Evolutionary conservation across 768 basidiomycete species (phyloP).

Genomic region (Amanita jacksonii): DNA sequence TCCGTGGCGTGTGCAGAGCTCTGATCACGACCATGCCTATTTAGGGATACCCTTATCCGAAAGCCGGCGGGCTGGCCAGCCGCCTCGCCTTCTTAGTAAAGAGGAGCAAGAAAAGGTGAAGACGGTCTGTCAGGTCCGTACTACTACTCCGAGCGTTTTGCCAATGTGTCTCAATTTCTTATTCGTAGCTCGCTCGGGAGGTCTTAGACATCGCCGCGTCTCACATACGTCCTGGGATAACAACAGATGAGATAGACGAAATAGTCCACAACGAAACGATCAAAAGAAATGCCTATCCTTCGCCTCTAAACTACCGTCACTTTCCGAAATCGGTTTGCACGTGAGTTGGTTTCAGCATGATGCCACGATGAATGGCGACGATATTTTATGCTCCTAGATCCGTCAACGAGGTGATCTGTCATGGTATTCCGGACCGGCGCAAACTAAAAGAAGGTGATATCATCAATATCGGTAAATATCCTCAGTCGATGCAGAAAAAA

Average conservation of each 20-base stretch:
- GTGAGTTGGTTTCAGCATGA: constrained; percentile 24
- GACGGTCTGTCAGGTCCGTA: constrained; percentile 69
- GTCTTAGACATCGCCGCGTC: constrained; percentile 91
- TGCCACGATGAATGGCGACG: not conserved
- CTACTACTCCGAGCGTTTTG: not conserved
- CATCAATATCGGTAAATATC: constrained; percentile 70
- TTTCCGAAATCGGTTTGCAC: constrained; percentile 98
- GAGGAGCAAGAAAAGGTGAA: constrained; percentile 90
- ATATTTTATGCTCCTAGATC: constrained; percentile 37
- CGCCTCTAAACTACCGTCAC: constrained; percentile 81
- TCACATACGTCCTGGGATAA: constrained; percentile 80
- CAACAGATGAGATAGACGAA: constrained; percentile 91
- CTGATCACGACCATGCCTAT: constrained; percentile 6
- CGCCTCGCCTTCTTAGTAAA: constrained; percentile 51
- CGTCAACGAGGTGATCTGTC: constrained; percentile 93
- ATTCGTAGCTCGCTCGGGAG: constrained; percentile 69
- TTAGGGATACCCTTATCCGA: constrained; percentile 56
- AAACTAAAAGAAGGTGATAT: constrained; percentile 90
- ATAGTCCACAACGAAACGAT: constrained; percentile 90
- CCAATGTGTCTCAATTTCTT: not conserved
- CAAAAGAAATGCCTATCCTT: constrained; percentile 88
- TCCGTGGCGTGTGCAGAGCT: not conserved
- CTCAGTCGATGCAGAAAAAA: constrained; percentile 7
- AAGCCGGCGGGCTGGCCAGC: constrained; percentile 43
- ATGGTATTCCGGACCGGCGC: constrained; percentile 88